Percentiles rank a stretch among this genome's conserved stretches.
These are phyloP conservation scores for Blastobotrys terrestris DNA, from an alignment of 805 yeast genomes.

Conservation along the genomic window DNA sequence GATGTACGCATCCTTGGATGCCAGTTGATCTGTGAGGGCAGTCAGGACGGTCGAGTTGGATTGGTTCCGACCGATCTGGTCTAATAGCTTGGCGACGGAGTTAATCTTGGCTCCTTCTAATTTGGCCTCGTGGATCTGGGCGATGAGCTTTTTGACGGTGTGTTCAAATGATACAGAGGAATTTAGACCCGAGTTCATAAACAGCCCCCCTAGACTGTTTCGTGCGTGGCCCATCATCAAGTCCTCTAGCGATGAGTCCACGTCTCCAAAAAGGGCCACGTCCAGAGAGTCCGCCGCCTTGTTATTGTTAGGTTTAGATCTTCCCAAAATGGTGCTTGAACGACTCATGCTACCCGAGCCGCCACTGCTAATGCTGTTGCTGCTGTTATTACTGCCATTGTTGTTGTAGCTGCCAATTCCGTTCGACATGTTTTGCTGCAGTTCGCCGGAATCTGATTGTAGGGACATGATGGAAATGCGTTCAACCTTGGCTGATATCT, in stretches of 20 bases:
- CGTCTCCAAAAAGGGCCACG: slow-evolving; percentile 32
- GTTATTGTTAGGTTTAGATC: not conserved
- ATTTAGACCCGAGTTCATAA: slow-evolving; percentile 28
- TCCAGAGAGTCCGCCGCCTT: slow-evolving; percentile 22
- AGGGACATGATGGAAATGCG: slow-evolving; percentile 56
- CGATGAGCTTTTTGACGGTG: slow-evolving; percentile 30
- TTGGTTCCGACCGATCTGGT: slow-evolving; percentile 25
- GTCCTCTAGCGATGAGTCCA: slow-evolving; percentile 28
- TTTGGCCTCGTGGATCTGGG: slow-evolving; percentile 29
- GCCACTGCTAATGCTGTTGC: not conserved
- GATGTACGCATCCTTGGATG: slow-evolving; percentile 13
- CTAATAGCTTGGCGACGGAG: slow-evolving; percentile 25
- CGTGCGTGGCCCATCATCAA: slow-evolving; percentile 31
- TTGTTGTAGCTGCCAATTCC: slow-evolving; percentile 5
- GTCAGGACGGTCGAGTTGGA: slow-evolving; percentile 12
- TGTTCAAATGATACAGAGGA: slow-evolving; percentile 28
- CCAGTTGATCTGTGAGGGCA: slow-evolving; percentile 10
- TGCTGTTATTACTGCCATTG: not conserved
- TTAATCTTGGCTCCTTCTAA: slow-evolving; percentile 31
- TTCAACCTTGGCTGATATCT: slow-evolving; percentile 78
- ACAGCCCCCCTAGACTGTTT: slow-evolving; percentile 30
- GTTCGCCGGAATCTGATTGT: slow-evolving; percentile 15
- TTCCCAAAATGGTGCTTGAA: not conserved
- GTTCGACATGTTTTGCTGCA: not conserved
- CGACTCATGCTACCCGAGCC: slow-evolving; percentile 1